Percentiles rank a stretch among this genome's conserved stretches.
These are phyloP conservation scores for Syzygium grande DNA, from an alignment of 345 rosid genomes.

Conservation along the genomic window DNA sequence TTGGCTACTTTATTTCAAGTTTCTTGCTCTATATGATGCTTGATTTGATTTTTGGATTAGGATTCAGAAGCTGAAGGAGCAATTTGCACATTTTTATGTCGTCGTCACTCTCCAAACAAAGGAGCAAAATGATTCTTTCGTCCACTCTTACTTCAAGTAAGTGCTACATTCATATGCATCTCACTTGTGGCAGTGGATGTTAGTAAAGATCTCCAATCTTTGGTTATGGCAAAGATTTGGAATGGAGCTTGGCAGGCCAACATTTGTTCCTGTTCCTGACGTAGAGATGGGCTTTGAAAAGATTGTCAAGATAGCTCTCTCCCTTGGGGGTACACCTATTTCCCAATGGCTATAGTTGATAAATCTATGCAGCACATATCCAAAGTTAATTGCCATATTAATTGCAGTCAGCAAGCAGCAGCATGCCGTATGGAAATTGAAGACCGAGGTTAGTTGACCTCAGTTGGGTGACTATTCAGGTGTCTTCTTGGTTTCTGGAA, in stretches of 20 bases:
- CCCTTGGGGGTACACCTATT: slow-evolving; percentile 61
- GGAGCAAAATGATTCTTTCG: slow-evolving; percentile 67
- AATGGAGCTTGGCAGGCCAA: slow-evolving; percentile 85
- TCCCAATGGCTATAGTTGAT: neutral
- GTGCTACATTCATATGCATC: slow-evolving; percentile 6
- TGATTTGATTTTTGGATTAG: slow-evolving; percentile 20
- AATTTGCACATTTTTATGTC: slow-evolving; percentile 67
- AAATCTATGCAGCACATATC: neutral
- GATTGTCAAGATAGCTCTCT: slow-evolving; percentile 74
- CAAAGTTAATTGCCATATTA: neutral
- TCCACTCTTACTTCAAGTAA: slow-evolving; percentile 78
- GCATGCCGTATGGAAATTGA: slow-evolving; percentile 51
- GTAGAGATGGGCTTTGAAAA: slow-evolving; percentile 94
- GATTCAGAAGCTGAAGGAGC: slow-evolving; percentile 55
- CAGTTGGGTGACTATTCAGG: neutral
- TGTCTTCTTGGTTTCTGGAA: neutral
- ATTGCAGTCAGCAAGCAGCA: slow-evolving; percentile 77
- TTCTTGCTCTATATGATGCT: neutral
- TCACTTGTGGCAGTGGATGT: neutral
- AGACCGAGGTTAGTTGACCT: slow-evolving; percentile 60
- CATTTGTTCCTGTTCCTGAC: slow-evolving; percentile 74
- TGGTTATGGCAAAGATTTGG: slow-evolving; percentile 30
- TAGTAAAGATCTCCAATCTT: neutral
- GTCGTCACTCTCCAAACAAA: slow-evolving; percentile 49
- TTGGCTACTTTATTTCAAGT: neutral